Evolutionary conservation across 1,139 yeast species (phyloP).

Genomic region (Geotrichum cucujoidarum): DNA sequence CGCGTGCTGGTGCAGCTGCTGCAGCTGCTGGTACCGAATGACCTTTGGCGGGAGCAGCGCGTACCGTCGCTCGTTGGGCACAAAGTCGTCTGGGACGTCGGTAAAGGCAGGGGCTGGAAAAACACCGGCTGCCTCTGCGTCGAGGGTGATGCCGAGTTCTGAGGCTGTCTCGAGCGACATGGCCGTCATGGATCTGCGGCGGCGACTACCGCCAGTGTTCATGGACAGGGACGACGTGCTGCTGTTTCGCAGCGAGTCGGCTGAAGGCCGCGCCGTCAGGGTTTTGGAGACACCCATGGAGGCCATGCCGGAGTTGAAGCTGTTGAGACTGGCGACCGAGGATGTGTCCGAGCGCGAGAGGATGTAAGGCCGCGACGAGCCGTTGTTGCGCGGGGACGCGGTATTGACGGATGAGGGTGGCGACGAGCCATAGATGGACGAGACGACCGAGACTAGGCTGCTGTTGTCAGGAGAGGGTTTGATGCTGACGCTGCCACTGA

Average conservation of each 20-base stretch:
- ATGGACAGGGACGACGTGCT: neutral
- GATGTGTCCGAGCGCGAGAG: neutral
- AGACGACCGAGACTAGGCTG: neutral
- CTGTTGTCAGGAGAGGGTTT: neutral
- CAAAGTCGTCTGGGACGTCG: neutral
- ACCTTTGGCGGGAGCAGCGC: neutral
- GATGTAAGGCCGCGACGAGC: neutral
- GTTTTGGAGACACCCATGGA: no score
- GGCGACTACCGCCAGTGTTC: neutral
- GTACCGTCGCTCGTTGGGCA: neutral
- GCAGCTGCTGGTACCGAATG: neutral
- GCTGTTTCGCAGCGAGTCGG: constrained; percentile 1
- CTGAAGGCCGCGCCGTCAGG: neutral
- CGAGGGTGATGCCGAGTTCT: neutral
- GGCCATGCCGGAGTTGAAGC: no score
- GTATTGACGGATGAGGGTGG: neutral
- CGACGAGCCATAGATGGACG: neutral
- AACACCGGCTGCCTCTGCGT: neutral
- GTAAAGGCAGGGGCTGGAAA: neutral
- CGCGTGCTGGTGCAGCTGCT: neutral
- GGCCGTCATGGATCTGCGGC: constrained; percentile 3
- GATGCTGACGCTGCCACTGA: no score
- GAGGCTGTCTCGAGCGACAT: neutral
- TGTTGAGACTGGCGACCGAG: neutral
- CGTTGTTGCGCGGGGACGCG: neutral